These are phyloP conservation scores for Aphanomyces stellatus DNA, from an alignment of 352 stramenopile species.

Conservation along the genomic window DNA sequence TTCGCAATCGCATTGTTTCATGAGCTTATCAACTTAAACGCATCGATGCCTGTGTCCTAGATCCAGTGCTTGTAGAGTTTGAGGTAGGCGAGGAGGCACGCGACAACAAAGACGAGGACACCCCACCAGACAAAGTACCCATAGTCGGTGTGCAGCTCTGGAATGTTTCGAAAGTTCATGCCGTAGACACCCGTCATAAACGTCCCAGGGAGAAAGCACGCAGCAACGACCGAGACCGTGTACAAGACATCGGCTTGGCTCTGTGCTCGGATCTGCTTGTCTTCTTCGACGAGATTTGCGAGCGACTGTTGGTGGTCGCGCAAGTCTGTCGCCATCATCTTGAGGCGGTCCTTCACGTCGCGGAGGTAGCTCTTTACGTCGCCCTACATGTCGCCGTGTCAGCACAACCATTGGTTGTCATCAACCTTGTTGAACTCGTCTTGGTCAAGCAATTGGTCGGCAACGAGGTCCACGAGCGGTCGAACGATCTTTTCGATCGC, in stretches of 20 bases:
- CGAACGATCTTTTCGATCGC: constrained; percentile 65
- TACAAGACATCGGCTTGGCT: constrained; percentile 76
- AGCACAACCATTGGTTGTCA: no score
- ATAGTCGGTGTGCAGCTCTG: constrained; percentile 60
- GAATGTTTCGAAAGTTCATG: constrained; percentile 87
- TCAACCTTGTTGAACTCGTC: constrained; percentile 43
- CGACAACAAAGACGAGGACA: constrained; percentile 37
- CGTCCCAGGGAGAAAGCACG: constrained; percentile 73
- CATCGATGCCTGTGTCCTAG: background rate
- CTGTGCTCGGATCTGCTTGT: constrained; percentile 48
- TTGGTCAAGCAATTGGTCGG: constrained; percentile 52
- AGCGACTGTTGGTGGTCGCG: constrained; percentile 69
- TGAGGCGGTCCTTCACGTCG: constrained; percentile 79
- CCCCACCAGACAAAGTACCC: constrained; percentile 80
- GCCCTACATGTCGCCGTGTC: constrained; percentile 24
- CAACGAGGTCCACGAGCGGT: constrained; percentile 52
- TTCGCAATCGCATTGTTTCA: no score
- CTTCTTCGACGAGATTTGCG: constrained; percentile 53
- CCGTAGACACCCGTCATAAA: constrained; percentile 86
- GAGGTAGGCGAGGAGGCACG: constrained; percentile 44
- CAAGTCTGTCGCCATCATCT: constrained; percentile 70
- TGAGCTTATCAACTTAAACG: no score
- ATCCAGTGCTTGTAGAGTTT: constrained; percentile 69
- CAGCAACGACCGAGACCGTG: constrained; percentile 66
- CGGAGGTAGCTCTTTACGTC: constrained; percentile 72